Evolutionary conservation across 352 stramenopile species (phyloP).

Genomic region (Pythium oligandrum): DNA sequence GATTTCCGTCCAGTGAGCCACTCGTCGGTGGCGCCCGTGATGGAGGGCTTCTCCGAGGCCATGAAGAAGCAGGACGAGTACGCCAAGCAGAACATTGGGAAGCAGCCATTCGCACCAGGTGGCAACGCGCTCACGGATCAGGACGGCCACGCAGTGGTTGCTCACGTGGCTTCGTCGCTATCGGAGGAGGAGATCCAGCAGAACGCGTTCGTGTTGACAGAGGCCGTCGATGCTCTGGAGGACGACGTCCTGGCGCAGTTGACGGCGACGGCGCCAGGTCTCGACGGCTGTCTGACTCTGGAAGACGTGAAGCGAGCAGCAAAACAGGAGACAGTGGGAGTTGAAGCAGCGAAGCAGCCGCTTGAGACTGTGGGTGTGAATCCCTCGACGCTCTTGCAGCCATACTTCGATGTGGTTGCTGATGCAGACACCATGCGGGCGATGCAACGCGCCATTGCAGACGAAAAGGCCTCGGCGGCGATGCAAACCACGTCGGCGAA

Average conservation of each 20-base stretch:
- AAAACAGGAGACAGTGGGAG: not conserved
- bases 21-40: constrained; percentile 14
- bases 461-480: constrained; percentile 54
- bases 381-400: constrained; percentile 42
- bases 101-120: constrained; percentile 65
- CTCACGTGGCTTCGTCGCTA: constrained; percentile 15
- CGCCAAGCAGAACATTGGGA: constrained; percentile 71
- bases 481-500: constrained; percentile 37
- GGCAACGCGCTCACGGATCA: constrained; percentile 50
- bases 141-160: not conserved
- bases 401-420: constrained; percentile 61
- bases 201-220: constrained; percentile 32
- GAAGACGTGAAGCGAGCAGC: constrained; percentile 28
- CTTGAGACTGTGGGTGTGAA: constrained; percentile 50
- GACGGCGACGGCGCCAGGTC: constrained; percentile 43
- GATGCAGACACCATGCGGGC: constrained; percentile 48
- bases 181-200: constrained; percentile 29
- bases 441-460: constrained; percentile 46
- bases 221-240: constrained; percentile 11
- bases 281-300: constrained; percentile 46
- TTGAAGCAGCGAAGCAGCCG: not conserved
- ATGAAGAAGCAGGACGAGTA: constrained; percentile 80
- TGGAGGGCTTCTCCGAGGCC: constrained; percentile 57
- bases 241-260: constrained; percentile 40
- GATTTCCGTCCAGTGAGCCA: constrained; percentile 42